Base-by-base conservation (phyloP, 2,329 filamentous ascomycete genomes). In the Alternaria arborescens region DNA sequence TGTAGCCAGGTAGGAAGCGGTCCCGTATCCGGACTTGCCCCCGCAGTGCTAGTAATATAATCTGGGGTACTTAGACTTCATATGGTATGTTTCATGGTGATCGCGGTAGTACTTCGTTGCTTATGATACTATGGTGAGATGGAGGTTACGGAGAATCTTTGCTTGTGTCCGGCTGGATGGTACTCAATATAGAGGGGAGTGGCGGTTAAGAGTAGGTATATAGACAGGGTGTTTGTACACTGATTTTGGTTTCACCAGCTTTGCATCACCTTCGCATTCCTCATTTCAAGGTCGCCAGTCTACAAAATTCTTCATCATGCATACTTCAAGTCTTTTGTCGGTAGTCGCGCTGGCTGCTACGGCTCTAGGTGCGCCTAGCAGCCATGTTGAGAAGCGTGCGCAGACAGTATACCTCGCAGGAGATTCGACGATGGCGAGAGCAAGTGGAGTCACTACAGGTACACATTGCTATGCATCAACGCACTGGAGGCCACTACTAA, bases 351-450 rank as follows among this genome's bases (percentile, higher is more conserved):
- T 74, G 18, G 65, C 66, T 40, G 64, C 68, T 12, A 55, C 66
- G 7, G 71, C 65, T 7, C n/a, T 70, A 18, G 61, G 57, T 60
- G 72, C 73, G 5, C 74, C 76, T 10, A 65, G 59, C 61, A 52
- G 58, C 28, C 52, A 55, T 41, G 46, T 71, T 11, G 41, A 57
- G 30, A 76, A 75, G 52, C 74, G 75, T 22, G 74, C 76, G 24
- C 76, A 71, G 20, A 86, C 82, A 0, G 77, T 87, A 20, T 87
- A 86, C 66, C 78, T 88, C 38, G 85, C 84, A 8, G 87, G 87
- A 34, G 87, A 89, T 71, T 87, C 85, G 16, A 89, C 87, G 1
- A 89, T 88, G 86, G 86, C 86, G 2, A 75, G 72, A 41, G 79
- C 74, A 11, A 83, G 82, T 5, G 81, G 81, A 30, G 82, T 79